Evolutionary conservation across 1,284 basidiomycete species (phyloP), one percentile per base, ranked within the genome.

Genomic region (Malassezia sp.): DNA sequence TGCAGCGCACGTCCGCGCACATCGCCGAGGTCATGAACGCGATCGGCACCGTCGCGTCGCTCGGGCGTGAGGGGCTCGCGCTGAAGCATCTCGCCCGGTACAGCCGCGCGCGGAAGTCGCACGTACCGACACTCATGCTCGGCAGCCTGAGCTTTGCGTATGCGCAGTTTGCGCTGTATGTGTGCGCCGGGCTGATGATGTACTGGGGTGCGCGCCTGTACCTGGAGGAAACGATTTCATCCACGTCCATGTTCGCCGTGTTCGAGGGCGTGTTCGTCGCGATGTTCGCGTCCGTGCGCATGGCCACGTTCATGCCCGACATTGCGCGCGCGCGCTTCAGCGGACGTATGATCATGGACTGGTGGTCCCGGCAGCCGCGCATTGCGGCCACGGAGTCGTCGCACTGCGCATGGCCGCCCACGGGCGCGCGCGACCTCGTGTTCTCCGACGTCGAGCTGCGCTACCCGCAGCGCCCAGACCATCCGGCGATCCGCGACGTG

Each of bases 261-360:
- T 67, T 74, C 43, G 74, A 75, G 50, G 62, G 70, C 1, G 63
- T 71, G 26, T 59, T 73, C 36, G 67, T 74, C 26, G 71, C 69
- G 1, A 56, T 67, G 4, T 73, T 72, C 53, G 50, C 56, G 4
- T 49, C 63, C 5, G 52, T 57, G 10, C 53, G 65, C 20, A 49
- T 70, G 3, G 55, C 63, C 21, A 60, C 62, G 1, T 67, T 57
- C 35, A 52, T 63, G 11, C 57, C 59, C 1, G 67, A 70, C 42
- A 52, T 54, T 26, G 59, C 57, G 4, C 52, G 67, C 3, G 67
- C 66, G 4, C 41, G 43, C 29, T 46, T 53, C 33, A 58, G 60
- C n/a, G 53, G 60, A 45, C 44, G 40, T 30, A 50, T 45, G 11
- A 38, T 70, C n/a, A 38, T 46, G 6, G 51, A 47, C 23, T 70